Percentiles rank a stretch among this genome's conserved stretches.
Conservation (phyloP, 2,329 filamentous ascomycete genomes). For the Calonectria ilicicola region DNA sequence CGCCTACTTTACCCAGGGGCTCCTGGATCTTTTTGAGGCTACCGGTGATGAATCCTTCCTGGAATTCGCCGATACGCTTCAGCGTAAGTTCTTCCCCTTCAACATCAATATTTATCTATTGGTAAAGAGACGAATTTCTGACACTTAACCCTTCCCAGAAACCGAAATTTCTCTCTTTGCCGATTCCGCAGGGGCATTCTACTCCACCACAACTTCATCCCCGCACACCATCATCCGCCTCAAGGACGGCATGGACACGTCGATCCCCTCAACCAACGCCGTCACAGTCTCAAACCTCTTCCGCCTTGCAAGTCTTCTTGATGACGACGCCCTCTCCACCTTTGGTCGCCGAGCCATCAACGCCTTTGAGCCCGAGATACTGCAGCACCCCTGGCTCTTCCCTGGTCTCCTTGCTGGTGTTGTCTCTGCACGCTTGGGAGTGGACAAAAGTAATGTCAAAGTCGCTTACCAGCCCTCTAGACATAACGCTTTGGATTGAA, state of each 20-base stretch:
- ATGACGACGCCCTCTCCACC: conserved; percentile 71
- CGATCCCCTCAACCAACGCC: conserved; percentile 90
- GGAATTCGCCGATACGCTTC: conserved; percentile 83
- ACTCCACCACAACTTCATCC: conserved; percentile 73
- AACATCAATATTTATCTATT: not conserved
- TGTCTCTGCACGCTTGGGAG: conserved; percentile 79
- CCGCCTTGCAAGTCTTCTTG: conserved; percentile 77
- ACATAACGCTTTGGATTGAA: conserved; percentile 30
- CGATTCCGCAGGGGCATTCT: conserved; percentile 78
- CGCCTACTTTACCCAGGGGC: conserved; percentile 85
- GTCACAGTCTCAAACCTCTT: conserved; percentile 90
- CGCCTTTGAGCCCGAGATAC: conserved; percentile 90
- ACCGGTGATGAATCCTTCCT: conserved; percentile 83
- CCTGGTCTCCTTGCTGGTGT: conserved; percentile 82
- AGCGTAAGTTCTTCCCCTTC: conserved; percentile 63
- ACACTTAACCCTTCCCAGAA: conserved; percentile 56
- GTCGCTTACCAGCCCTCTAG: conserved; percentile 41
- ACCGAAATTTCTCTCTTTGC: conserved; percentile 83
- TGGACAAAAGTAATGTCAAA: conserved; percentile 54
- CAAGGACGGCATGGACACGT: conserved; percentile 95
- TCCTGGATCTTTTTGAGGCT: conserved; percentile 86
- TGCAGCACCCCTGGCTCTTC: conserved; percentile 95
- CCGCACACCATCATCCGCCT: conserved; percentile 83
- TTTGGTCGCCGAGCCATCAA: conserved; percentile 80
- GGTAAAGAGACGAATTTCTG: not conserved